phyloP scores from a whole-genome alignment of 2,329 filamentous ascomycete species.

The Phyllosticta ampelicida region DNA sequence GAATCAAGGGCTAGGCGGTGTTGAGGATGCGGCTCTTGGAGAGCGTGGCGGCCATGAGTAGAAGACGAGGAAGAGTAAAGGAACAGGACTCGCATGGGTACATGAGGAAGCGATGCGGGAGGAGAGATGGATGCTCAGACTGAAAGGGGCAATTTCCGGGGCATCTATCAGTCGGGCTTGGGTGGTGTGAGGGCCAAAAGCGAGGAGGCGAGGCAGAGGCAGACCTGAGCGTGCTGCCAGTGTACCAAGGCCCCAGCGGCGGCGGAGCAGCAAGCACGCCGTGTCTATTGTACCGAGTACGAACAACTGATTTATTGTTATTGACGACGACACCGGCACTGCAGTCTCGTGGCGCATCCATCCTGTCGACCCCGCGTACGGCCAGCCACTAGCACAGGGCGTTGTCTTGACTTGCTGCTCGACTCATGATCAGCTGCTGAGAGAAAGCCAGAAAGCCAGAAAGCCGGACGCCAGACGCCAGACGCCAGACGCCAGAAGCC shows the following conservation, averaged over 20 bases:
- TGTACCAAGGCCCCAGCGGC: too few species aligned
- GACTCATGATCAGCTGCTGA: neutral
- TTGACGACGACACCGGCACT: too few species aligned
- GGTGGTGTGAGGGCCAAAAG: constrained; percentile 11
- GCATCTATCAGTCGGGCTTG: neutral
- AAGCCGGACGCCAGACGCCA: too few species aligned
- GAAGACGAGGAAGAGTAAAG: constrained; percentile 5
- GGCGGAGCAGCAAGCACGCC: too few species aligned
- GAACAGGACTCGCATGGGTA: constrained; percentile 7
- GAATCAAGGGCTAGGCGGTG: neutral
- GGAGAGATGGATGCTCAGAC: neutral
- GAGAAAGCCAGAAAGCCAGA: too few species aligned
- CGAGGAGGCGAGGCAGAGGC: too few species aligned
- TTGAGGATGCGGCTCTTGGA: constrained; percentile 2
- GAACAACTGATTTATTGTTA: too few species aligned
- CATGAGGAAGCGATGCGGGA: constrained; percentile 2
- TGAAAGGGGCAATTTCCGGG: constrained; percentile 4
- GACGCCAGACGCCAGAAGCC: too few species aligned
- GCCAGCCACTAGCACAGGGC: neutral
- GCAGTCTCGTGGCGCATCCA: too few species aligned
- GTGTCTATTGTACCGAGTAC: too few species aligned
- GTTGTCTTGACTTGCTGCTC: neutral
- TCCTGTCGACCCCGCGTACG: neutral
- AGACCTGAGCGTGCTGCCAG: too few species aligned
- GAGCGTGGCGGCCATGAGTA: constrained; percentile 3